Base-by-base conservation (phyloP, 108 stramenopile species). In the Discostella stelligeroides region DNA sequence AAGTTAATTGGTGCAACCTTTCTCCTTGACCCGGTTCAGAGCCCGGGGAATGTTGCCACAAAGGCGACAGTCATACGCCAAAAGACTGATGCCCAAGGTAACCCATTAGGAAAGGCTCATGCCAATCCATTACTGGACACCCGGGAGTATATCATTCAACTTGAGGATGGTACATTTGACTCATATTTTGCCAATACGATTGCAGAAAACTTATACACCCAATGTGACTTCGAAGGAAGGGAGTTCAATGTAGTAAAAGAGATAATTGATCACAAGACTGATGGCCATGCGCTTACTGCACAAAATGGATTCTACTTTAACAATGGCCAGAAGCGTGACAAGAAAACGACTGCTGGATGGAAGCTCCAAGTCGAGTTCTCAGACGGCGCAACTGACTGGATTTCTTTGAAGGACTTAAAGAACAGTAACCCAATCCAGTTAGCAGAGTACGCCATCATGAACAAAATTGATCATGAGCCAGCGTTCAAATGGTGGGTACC, bases 401-500 rank as follows among this genome's bases (percentile, higher is more conserved):
- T 47, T 24, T 13, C 18, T 18, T 20, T 80, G 37, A 74, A 69
- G 14, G 68, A 68, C 12, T 1, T 80, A 0, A 84, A 67, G 46
- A 62, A 64, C 8, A 14, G 15, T 17, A 75, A 76, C 48, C 83
- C 79, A 1, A 45, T 84, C 4, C 69, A 72, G 9, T 13, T 80
- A 11, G 79, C 66, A 0, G 75, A 73, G 28, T 76, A 80, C 40
- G 75, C 75, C 18, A 45, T 61, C 9, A 38, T 42, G 12, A 66
- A 68, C 12, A 23, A 51, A 2, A 63, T 71, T 10, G 13, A 4
- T 5, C 50, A 75, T 10, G 72, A 84, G 50, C 83, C 83, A 40
- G 84, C 84, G 24, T 84, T 84, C 66, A 38, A 55, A 29, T 85
- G 85, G 85, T 86, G 85, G 82, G 79, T 81, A 1, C 28, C 55